A percentile compares a stretch with the other conserved stretches of the same genome.
phyloP scores from a whole-genome alignment of 305 asterid genomes.

The Rubia balearica region DNA sequence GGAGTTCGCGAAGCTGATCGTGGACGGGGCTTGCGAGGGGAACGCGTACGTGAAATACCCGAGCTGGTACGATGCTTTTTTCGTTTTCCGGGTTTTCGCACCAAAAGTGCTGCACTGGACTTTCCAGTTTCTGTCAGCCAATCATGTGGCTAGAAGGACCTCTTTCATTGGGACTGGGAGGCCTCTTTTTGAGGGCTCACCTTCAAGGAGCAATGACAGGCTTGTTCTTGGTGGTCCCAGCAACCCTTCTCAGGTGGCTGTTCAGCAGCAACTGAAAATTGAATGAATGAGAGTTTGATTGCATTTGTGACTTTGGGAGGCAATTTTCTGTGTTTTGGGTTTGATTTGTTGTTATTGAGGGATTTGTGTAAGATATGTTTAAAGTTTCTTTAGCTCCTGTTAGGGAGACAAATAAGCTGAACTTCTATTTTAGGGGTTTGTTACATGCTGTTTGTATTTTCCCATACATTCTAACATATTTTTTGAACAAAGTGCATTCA shows the following conservation, averaged over 20 bases:
- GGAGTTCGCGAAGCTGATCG: conserved; percentile 76
- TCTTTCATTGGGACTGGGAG: conserved; percentile 83
- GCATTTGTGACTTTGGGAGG: neutral
- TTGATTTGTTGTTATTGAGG: neutral
- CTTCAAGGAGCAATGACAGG: conserved; percentile 16
- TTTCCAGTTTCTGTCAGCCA: conserved; percentile 43
- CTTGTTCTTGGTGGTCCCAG: conserved; percentile 23
- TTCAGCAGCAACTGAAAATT: conserved; percentile 26
- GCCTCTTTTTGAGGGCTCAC: conserved; percentile 42
- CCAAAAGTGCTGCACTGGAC: conserved; percentile 80
- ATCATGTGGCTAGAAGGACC: conserved; percentile 44
- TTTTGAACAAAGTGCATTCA: too few relatives aligned
- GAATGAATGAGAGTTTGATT: conserved; percentile 15
- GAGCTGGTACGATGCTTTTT: conserved; percentile 79
- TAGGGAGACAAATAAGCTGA: neutral
- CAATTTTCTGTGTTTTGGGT: neutral
- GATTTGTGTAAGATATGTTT: neutral
- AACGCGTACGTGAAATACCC: conserved; percentile 80
- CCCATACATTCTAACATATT: too few relatives aligned
- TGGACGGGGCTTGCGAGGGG: conserved; percentile 72
- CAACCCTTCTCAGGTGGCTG: conserved; percentile 21
- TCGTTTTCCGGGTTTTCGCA: conserved; percentile 65
- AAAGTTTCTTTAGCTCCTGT: neutral
- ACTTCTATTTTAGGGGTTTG: too few relatives aligned
- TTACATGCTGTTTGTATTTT: too few relatives aligned